Percentiles rank a stretch among this genome's conserved stretches.
Conservation (phyloP, 768 basidiomycete species). For the Tricholoma hemisulphureum region DNA sequence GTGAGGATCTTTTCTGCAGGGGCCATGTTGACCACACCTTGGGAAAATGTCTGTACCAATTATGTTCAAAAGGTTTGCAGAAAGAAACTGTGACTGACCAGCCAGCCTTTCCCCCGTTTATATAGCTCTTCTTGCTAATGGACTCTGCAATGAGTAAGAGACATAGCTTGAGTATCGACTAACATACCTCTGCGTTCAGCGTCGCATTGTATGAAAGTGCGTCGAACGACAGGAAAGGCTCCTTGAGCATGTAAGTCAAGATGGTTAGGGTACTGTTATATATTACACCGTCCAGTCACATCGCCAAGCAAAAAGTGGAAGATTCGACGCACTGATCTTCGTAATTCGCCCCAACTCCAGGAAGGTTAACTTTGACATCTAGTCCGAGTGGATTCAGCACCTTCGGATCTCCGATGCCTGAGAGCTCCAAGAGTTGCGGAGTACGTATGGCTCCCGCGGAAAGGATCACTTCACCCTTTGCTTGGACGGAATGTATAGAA, state of each 20-base stretch:
- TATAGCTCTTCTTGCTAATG: constrained; percentile 29
- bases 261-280: constrained; percentile 25
- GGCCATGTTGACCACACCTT: constrained; percentile 27
- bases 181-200: constrained; percentile 24
- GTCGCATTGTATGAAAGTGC: constrained; percentile 28
- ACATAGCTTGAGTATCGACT: too few relatives aligned
- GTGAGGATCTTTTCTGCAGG: constrained; percentile 27
- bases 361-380: constrained; percentile 29
- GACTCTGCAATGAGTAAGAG: background rate
- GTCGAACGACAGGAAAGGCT: constrained; percentile 29
- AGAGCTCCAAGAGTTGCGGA: constrained; percentile 35
- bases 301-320: background rate
- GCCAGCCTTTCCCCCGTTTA: constrained; percentile 25
- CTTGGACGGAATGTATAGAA: constrained; percentile 15
- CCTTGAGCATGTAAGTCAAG: constrained; percentile 30
- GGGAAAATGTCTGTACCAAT: constrained; percentile 29
- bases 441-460: constrained; percentile 32
- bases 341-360: constrained; percentile 34
- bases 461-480: constrained; percentile 28
- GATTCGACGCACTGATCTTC: constrained; percentile 27
- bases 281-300: background rate
- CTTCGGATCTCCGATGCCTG: constrained; percentile 28
- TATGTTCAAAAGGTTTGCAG: background rate
- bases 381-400: constrained; percentile 23
- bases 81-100: constrained; percentile 18